Percentiles rank a stretch among this genome's conserved stretches.
These are phyloP conservation scores for Cryptococcus sp. DNA, from an alignment of 1,284 basidiomycete species.

Conservation along the genomic window DNA sequence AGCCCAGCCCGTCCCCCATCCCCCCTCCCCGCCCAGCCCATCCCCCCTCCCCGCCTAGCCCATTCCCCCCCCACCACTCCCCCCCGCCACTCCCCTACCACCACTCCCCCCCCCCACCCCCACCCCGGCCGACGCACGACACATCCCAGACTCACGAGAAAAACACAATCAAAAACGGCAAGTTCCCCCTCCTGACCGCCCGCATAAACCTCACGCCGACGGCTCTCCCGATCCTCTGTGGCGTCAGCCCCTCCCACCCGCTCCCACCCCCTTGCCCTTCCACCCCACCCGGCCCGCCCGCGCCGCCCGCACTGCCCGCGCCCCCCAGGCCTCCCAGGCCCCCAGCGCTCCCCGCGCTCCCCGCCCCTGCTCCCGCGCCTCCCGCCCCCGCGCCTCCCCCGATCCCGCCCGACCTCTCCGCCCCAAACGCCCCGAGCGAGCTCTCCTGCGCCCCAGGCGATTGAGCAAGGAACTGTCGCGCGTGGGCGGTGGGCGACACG, in stretches of 20 bases:
- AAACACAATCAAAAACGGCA: constrained; percentile 40
- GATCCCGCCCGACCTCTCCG: not conserved
- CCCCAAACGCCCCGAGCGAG: too few species aligned
- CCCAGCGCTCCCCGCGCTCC: not conserved
- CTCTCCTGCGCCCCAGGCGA: too few species aligned
- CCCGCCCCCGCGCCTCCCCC: not conserved
- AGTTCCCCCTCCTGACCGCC: constrained; percentile 30
- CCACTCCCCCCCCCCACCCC: too few species aligned
- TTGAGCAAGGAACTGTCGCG: too few species aligned
- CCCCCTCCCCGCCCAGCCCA: too few species aligned
- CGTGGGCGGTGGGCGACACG: not conserved
- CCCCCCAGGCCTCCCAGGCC: not conserved
- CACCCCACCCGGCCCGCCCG: not conserved
- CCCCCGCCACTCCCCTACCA: too few species aligned
- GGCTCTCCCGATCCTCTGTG: constrained; percentile 27
- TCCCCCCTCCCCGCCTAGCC: too few species aligned
- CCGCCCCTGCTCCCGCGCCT: not conserved
- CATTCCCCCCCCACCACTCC: too few species aligned
- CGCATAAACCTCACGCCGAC: constrained; percentile 27
- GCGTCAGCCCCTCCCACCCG: constrained; percentile 9
- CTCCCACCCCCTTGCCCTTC: not conserved
- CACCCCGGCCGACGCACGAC: not conserved
- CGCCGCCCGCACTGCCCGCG: not conserved
- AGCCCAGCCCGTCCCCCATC: too few species aligned
- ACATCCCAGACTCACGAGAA: constrained; percentile 29